Base-by-base conservation (phyloP, 1,139 yeast species). In the Saccharomyces hybrid region DNA sequence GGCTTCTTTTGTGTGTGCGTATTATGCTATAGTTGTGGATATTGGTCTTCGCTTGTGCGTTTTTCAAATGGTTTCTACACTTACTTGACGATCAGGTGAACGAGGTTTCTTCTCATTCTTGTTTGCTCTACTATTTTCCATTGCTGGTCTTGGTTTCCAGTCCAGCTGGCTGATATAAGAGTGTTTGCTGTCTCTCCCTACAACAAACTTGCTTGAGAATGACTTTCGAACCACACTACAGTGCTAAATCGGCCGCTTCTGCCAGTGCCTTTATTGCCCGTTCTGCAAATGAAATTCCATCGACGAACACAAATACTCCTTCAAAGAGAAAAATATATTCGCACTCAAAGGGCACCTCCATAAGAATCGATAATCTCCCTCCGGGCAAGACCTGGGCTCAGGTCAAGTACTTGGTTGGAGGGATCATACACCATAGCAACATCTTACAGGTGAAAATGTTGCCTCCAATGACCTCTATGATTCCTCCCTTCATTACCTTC, bases 331-430 rank as follows among this genome's bases (percentile, higher is more conserved):
- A 38, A 32, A 32, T 25, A 48, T 42, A 44, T n/a, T n/a, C 42
- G 20, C 46, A 49, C 32, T 25, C 26, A 38, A 52, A 56, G 8
- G 52, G 53, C 4, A 51, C 59, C 7, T 42, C 55, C 34, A 34
- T 63, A 23, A 59, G 65, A 52, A 62, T 69, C 23, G 71, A 68
- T 53, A 67, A 69, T 57, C 52, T 69, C 31, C 71, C 72, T 38
- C 70, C 69, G 34, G 67, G 66, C 20, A 67, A 69, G 56, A 61
- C 61, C 32, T 68, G 71, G 71, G 64, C 64, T 48, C 69, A 69
- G 52, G 61, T 69, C 16, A 64, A 63, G 51, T 66, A 68, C 54
- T 55, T 67, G 47, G 61, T 69, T 5, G 69, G 70, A 34, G 67
- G 69, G 6, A 63, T 68, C 41, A 60, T 69, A 31, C 68, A 64